These are phyloP conservation scores for Odontarrhena argentea DNA, from an alignment of 345 rosid species.

Conservation along the genomic window DNA sequence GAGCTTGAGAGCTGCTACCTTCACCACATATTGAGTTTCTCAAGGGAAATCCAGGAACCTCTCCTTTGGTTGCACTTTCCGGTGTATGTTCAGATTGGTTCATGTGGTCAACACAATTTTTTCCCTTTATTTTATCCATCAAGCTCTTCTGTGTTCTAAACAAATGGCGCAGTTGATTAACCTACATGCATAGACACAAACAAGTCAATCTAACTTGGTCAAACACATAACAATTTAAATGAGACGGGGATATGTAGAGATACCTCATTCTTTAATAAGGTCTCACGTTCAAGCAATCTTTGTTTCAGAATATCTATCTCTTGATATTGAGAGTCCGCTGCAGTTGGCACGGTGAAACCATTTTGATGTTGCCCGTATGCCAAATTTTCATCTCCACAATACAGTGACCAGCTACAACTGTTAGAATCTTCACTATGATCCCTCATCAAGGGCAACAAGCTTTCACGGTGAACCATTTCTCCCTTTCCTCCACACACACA, in stretches of 20 bases:
- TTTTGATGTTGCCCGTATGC: slow-evolving; percentile 56
- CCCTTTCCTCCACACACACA: slow-evolving; percentile 61
- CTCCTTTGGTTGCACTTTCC: slow-evolving; percentile 55
- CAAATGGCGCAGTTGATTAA: slow-evolving; percentile 66
- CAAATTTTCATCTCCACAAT: slow-evolving; percentile 53
- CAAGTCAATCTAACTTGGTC: not conserved
- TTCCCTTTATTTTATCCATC: slow-evolving; percentile 65
- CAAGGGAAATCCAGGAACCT: slow-evolving; percentile 54
- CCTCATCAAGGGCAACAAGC: slow-evolving; percentile 73
- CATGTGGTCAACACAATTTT: slow-evolving; percentile 32
- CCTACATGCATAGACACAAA: slow-evolving; percentile 20
- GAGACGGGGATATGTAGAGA: not conserved
- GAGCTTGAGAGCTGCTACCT: slow-evolving; percentile 54
- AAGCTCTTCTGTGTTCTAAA: slow-evolving; percentile 62
- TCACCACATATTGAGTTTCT: slow-evolving; percentile 50
- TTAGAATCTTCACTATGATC: slow-evolving; percentile 73
- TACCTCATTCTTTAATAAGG: slow-evolving; percentile 74
- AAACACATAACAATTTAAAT: not conserved
- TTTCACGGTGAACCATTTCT: slow-evolving; percentile 70
- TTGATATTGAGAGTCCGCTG: slow-evolving; percentile 46
- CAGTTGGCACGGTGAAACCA: slow-evolving; percentile 51
- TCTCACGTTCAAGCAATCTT: slow-evolving; percentile 76
- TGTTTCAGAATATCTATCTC: slow-evolving; percentile 61
- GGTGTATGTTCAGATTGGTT: slow-evolving; percentile 34
- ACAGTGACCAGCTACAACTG: slow-evolving; percentile 62